Evolutionary conservation across 768 basidiomycete genomes (phyloP).

Genomic region (Hydnum rufescens): DNA sequence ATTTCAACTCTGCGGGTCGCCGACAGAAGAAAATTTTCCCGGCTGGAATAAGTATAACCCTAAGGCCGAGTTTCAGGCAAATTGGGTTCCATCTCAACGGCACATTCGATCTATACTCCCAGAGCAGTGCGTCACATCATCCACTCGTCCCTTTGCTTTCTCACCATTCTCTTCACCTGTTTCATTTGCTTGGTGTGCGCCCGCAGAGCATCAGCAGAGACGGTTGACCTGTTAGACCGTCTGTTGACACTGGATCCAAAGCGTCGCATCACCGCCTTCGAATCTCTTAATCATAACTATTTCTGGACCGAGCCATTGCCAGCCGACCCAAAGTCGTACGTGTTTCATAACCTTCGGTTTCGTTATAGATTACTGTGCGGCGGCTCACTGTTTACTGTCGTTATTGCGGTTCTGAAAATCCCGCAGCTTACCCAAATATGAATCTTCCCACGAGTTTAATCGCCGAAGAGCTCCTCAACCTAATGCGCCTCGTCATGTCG

Average conservation of each 20-base stretch:
- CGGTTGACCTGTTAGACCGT: constrained; percentile 64
- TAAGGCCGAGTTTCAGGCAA: background rate
- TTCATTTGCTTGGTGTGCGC: background rate
- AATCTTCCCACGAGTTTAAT: constrained; percentile 13
- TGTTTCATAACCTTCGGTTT: background rate
- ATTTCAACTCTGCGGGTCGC: constrained; percentile 75
- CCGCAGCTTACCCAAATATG: constrained; percentile 11
- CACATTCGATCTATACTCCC: background rate
- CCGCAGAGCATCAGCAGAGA: constrained; percentile 45
- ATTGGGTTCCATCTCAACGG: background rate
- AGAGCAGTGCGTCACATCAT: background rate
- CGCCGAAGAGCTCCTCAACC: constrained; percentile 4
- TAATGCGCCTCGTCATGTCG: background rate
- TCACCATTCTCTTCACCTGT: background rate
- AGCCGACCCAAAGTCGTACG: constrained; percentile 16
- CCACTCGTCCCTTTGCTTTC: background rate
- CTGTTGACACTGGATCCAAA: constrained; percentile 68
- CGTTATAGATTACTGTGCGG: no score
- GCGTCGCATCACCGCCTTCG: constrained; percentile 61
- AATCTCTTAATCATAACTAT: constrained; percentile 83
- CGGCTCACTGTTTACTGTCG: no score
- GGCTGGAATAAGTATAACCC: constrained; percentile 15
- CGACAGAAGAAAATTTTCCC: constrained; percentile 23
- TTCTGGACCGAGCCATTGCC: constrained; percentile 86
- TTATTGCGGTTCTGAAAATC: background rate